Evolutionary conservation across 345 rosid genomes (phyloP), one percentile per base, ranked within the genome.

Genomic region (Anacardium occidentale): DNA sequence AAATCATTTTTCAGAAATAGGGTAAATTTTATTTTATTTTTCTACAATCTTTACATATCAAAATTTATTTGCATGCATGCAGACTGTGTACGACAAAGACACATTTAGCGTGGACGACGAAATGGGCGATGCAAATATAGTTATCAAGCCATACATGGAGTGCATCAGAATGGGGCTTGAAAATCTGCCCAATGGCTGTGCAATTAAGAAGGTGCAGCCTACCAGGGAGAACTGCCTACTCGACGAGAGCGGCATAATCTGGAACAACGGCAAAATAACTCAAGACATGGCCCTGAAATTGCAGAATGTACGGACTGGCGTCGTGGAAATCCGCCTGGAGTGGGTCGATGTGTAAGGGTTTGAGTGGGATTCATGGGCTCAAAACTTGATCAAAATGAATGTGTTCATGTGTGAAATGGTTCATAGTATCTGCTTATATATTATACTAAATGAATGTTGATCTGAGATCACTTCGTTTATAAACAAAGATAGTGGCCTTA

Each of bases 81-180:
- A 89, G 96, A 78, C 32, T 7, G 97, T 95, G 68, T 91, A 81
- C 61, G 98, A 95, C 80, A 81, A 89, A 68, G 99, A 91, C 79
- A 89, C 86, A 5, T 71, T 95, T 7, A 80, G 86, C 5, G 77
- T 74, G n/a, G 96, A 95, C 58, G 99, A 95, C 75, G 75, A 78
- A 69, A 88, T 92, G 97, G 98, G 98, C 22, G 90, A 91, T 4
- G 96, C 94, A 3, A 76, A 81, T 61, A 82, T 95, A n/a, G 94
- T 85, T 37, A 69, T 92, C 26, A 77, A 78, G 68, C 78, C 91
- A 6, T 95, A 79, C 21, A 7, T 88, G 29, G 91, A 84, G 67
- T 81, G 90, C 58, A 68, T 82, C 4, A 76, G 64, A 75, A 74
- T 84, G 84, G 78, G 81, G 22, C 66, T 88, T 71, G 20, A 65